Percentiles rank a stretch among this genome's conserved stretches.
Evolutionary conservation across 2,329 filamentous ascomycete genomes (phyloP).

Genomic region (Diaporthe citriasiana): DNA sequence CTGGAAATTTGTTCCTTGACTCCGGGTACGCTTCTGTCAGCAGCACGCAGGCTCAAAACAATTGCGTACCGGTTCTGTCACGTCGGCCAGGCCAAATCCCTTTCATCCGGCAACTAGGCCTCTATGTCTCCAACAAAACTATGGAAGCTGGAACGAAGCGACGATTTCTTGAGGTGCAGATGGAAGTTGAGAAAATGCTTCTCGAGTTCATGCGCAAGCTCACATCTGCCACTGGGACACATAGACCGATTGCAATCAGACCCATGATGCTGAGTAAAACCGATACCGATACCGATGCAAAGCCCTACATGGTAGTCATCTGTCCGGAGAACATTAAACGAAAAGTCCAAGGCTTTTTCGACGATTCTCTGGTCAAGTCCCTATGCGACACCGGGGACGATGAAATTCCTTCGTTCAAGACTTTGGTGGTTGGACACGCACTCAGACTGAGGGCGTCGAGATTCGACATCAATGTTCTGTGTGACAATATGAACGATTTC

Average conservation of each 20-base stretch:
- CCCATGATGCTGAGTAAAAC: background rate
- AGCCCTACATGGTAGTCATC: background rate
- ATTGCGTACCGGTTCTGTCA: no score
- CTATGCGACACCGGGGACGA: background rate
- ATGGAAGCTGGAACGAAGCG: background rate
- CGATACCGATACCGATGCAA: background rate
- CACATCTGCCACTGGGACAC: background rate
- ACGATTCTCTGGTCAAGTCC: background rate
- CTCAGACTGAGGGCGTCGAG: background rate
- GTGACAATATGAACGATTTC: rapidly evolving
- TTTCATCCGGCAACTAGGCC: background rate
- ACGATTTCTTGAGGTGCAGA: background rate
- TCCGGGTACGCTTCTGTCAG: background rate
- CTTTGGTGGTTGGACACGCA: background rate
- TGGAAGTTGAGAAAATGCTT: background rate
- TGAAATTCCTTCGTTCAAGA: background rate
- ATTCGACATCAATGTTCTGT: background rate
- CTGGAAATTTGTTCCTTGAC: background rate
- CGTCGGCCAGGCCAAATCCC: background rate
- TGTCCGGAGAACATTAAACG: background rate
- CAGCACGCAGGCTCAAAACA: background rate
- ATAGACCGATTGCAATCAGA: background rate
- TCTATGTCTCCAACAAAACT: background rate
- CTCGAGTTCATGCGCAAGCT: background rate
- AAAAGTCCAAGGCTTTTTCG: background rate